Conservation (phyloP, 495 filamentous ascomycete species). For the Opeltia flavorubescens region DNA sequence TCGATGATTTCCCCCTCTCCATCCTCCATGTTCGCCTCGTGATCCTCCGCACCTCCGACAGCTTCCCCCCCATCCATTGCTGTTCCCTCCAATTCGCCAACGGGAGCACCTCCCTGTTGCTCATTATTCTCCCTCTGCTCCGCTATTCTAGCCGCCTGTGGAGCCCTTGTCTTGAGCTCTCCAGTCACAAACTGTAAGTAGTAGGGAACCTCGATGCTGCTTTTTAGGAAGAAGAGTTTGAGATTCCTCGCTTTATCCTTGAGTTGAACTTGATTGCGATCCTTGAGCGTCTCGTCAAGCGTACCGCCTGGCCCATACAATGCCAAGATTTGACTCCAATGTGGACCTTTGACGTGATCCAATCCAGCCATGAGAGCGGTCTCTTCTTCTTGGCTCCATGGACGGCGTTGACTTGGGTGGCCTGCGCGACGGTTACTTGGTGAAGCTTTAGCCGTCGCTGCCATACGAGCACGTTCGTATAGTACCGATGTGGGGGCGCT, state of each 20-base stretch:
- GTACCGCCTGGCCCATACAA: constrained; percentile 76
- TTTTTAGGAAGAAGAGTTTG: constrained; percentile 92
- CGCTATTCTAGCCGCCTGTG: constrained; percentile 68
- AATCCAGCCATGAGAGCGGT: constrained; percentile 85
- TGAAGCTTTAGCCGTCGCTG: constrained; percentile 66
- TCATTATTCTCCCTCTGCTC: constrained; percentile 46
- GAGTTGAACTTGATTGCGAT: constrained; percentile 86
- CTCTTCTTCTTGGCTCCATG: constrained; percentile 86
- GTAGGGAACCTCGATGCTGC: constrained; percentile 80
- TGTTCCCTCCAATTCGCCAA: not conserved
- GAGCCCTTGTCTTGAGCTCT: constrained; percentile 84
- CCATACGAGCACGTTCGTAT: constrained; percentile 70
- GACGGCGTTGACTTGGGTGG: constrained; percentile 67
- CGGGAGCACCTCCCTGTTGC: not conserved
- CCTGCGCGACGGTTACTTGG: constrained; percentile 61
- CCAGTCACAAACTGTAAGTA: constrained; percentile 86
- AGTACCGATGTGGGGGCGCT: constrained; percentile 63
- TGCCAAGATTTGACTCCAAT: constrained; percentile 89
- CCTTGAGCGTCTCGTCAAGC: constrained; percentile 74
- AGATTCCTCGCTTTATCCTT: constrained; percentile 93
- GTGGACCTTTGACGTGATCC: constrained; percentile 81
- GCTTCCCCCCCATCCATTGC: not conserved
- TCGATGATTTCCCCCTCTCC: not conserved
- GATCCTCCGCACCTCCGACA: not conserved
- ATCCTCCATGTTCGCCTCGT: not conserved